Percentiles rank a stretch among this genome's conserved stretches.
phyloP scores from a whole-genome alignment of 2,329 filamentous ascomycete species.

The Penicillium brasilianum region DNA sequence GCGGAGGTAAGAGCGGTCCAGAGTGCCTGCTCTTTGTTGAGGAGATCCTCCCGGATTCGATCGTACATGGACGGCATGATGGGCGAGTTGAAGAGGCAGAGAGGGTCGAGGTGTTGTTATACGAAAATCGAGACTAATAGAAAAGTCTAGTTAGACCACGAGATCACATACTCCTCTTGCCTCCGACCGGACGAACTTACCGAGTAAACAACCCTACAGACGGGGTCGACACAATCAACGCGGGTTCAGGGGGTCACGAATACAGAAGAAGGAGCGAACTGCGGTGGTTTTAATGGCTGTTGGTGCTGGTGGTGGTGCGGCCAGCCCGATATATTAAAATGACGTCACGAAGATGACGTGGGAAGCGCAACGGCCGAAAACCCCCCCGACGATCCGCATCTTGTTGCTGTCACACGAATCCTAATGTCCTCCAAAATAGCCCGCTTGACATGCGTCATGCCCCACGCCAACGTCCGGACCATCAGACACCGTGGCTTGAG shows the following conservation, averaged over 20 bases:
- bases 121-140: not conserved
- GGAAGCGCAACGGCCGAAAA: conserved; percentile 9
- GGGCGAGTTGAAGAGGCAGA: conserved; percentile 1
- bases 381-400: conserved; percentile 16
- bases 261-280: not conserved
- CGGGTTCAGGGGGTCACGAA: not conserved
- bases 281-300: conserved; percentile 2
- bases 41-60: conserved; percentile 43
- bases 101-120: not conserved
- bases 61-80: conserved; percentile 45
- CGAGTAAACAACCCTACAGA: not conserved
- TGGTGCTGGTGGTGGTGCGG: not conserved
- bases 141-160: not conserved
- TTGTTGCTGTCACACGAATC: conserved; percentile 11
- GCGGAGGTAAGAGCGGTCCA: conserved; percentile 47
- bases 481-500: conserved; percentile 28
- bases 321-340: conserved; percentile 4
- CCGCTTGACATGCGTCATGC: conserved; percentile 29
- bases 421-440: conserved; percentile 7
- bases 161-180: not conserved
- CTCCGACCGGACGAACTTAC: not conserved
- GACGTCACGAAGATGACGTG: conserved; percentile 32
- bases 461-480: conserved; percentile 17
- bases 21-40: conserved; percentile 42
- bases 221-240: not conserved